Percentiles rank a stretch among this genome's conserved stretches.
Conservation (phyloP, 2,329 filamentous ascomycete genomes). For the Cucurbitaria berberidis region DNA sequence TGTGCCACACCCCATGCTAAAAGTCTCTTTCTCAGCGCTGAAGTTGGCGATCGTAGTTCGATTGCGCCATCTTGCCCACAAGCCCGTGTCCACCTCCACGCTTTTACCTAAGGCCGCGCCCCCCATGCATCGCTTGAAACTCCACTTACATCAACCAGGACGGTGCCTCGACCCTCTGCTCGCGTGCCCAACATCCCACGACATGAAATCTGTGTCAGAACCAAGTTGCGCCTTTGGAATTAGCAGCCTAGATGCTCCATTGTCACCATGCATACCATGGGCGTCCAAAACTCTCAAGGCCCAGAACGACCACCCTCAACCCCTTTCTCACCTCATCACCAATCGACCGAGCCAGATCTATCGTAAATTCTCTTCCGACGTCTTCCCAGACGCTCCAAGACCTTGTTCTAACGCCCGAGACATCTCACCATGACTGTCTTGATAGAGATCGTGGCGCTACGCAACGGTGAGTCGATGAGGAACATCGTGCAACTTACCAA, state of each 20-base stretch:
- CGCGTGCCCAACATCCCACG: conserved; percentile 6
- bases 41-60: conserved; percentile 21
- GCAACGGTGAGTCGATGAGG: conserved; percentile 8
- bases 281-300: background rate
- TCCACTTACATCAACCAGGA: background rate
- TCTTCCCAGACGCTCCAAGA: background rate
- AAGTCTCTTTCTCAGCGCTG: conserved; percentile 17
- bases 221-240: background rate
- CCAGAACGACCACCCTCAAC: background rate
- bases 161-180: background rate
- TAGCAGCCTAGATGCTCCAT: conserved; percentile 1
- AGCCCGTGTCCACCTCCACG: conserved; percentile 22
- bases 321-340: background rate
- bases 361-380: background rate
- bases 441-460: background rate
- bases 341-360: background rate
- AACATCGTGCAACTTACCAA: conserved; percentile 8
- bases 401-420: background rate
- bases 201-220: conserved; percentile 1
- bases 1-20: conserved; percentile 26
- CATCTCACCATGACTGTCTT: background rate
- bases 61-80: conserved; percentile 31
- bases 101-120: conserved; percentile 27
- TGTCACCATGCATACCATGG: background rate
- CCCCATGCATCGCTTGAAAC: conserved; percentile 4